These are phyloP conservation scores for Paraurostyla sp. DNA, from an alignment of 73 alveolate genomes.

Conservation along the genomic window DNA sequence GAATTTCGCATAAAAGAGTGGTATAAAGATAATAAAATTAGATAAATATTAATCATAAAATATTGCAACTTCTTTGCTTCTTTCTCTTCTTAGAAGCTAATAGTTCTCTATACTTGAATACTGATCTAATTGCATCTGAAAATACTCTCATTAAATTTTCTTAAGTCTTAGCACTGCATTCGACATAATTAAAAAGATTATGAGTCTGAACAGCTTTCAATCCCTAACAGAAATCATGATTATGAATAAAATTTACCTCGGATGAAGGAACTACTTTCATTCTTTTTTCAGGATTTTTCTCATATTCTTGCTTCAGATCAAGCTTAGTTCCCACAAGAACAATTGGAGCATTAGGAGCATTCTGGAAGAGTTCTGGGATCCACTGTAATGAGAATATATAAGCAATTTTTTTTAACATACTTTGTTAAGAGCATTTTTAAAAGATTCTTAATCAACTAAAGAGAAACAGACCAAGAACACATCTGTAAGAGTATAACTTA, in stretches of 20 bases:
- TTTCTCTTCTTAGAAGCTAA: conserved; percentile 31
- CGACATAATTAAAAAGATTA: conserved; percentile 33
- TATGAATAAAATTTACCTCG: background rate
- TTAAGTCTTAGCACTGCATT: conserved; percentile 45
- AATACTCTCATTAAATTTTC: conserved; percentile 41
- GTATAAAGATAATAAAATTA: too few species aligned
- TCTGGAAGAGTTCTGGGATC: conserved; percentile 70
- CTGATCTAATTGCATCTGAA: conserved; percentile 49
- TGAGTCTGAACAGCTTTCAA: conserved; percentile 43
- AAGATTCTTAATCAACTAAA: conserved; percentile 70
- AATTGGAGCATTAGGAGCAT: conserved; percentile 72
- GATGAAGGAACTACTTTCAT: conserved; percentile 14
- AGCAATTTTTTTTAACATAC: conserved; percentile 38
- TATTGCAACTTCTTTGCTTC: conserved; percentile 48
- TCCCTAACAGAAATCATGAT: background rate
- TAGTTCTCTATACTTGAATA: conserved; percentile 38
- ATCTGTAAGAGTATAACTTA: conserved; percentile 81
- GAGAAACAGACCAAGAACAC: conserved; percentile 80
- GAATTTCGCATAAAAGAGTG: too few species aligned
- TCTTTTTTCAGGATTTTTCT: conserved; percentile 47
- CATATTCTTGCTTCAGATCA: conserved; percentile 71
- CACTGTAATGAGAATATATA: conserved; percentile 46
- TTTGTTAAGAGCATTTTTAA: conserved; percentile 73
- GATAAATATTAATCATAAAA: too few species aligned
- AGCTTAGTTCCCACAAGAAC: conserved; percentile 77